Conservation (phyloP, 2,329 filamentous ascomycete genomes). For the Colletotrichum salicis region DNA sequence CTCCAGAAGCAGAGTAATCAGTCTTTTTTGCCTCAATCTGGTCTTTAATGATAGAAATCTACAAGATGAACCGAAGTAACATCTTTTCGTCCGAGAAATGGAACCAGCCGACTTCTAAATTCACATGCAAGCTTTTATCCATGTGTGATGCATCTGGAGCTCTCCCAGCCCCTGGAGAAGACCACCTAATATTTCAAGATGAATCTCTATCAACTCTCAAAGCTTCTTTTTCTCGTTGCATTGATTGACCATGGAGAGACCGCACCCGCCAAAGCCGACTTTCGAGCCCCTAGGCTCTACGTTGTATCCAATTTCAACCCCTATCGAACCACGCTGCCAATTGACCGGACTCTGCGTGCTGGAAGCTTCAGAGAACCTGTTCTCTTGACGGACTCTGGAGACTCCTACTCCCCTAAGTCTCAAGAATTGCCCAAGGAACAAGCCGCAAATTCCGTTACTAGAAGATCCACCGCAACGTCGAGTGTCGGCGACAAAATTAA, state of each 20-base stretch:
- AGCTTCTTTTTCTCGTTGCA: background rate
- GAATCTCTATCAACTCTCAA: background rate
- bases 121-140: too few species aligned
- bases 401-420: too few species aligned
- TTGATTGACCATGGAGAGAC: background rate
- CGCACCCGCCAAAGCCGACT: background rate
- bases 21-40: too few species aligned
- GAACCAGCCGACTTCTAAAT: too few species aligned
- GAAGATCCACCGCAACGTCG: too few species aligned
- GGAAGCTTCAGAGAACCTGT: background rate
- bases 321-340: background rate
- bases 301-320: too few species aligned
- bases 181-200: background rate
- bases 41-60: too few species aligned
- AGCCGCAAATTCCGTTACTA: background rate
- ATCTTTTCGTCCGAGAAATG: too few species aligned
- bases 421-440: background rate
- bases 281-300: background rate
- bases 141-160: too few species aligned
- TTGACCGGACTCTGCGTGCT: background rate
- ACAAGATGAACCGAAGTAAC: too few species aligned
- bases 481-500: background rate
- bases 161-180: too few species aligned
- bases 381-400: background rate
- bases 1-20: too few species aligned